Percentiles rank a stretch among this genome's conserved stretches.
phyloP scores from a whole-genome alignment of 192 early-diverging fungal species.

The Coemansia sp. region DNA sequence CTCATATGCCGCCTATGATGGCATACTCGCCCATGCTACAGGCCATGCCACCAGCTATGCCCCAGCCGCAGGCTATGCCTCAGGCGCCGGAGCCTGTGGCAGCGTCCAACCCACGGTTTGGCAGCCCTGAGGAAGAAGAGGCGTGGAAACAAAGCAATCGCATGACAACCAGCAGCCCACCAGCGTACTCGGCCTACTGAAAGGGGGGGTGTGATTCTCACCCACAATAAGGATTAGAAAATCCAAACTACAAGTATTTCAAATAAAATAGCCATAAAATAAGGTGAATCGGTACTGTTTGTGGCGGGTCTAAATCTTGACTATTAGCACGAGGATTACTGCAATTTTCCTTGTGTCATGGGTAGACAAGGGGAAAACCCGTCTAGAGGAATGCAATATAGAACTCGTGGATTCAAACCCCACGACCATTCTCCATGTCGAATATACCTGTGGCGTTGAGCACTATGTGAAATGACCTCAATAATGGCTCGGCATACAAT shows the following conservation, averaged over 20 bases:
- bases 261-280: not conserved
- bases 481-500: slow-evolving; percentile 25
- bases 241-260: not conserved
- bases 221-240: not conserved
- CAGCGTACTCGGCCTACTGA: not conserved
- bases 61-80: too few relatives aligned
- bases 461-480: slow-evolving; percentile 17
- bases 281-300: not conserved
- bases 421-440: not conserved
- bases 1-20: not conserved
- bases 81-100: not conserved
- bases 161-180: not conserved
- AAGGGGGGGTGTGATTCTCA: too few relatives aligned
- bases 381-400: not conserved
- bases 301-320: slow-evolving; percentile 9
- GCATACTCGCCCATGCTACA: not conserved
- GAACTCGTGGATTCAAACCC: not conserved
- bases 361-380: slow-evolving; percentile 5
- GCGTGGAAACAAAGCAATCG: not conserved
- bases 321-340: not conserved
- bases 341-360: not conserved
- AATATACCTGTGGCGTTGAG: slow-evolving; percentile 23
- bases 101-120: not conserved
- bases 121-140: not conserved
- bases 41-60: not conserved